These are phyloP conservation scores for Hypomontagnella submonticulosa DNA, from an alignment of 495 filamentous ascomycete genomes.

Conservation along the genomic window DNA sequence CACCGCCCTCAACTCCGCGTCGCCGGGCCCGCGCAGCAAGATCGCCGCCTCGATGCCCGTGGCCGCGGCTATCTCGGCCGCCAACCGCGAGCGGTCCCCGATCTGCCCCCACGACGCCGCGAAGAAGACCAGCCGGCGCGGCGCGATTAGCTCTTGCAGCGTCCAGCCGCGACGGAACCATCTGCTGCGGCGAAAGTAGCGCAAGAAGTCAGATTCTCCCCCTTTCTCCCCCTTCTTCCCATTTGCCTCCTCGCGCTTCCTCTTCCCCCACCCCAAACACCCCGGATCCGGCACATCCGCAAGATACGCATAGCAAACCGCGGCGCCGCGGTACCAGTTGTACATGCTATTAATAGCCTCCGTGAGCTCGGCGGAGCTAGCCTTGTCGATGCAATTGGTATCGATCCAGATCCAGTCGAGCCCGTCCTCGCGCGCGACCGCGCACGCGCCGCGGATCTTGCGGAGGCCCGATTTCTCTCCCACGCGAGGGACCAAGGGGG, in stretches of 20 bases:
- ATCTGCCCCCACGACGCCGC: slow-evolving; percentile 45
- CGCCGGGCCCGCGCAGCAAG: slow-evolving; percentile 16
- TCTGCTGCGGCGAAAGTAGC: slow-evolving; percentile 27
- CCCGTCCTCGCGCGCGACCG: slow-evolving; percentile 33
- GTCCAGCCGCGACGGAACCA: slow-evolving; percentile 58
- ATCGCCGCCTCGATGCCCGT: slow-evolving; percentile 48
- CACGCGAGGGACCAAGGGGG: no score
- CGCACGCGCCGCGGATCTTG: slow-evolving; percentile 45
- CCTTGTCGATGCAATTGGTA: slow-evolving; percentile 49
- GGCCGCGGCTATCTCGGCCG: slow-evolving; percentile 35
- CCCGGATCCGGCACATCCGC: slow-evolving; percentile 29
- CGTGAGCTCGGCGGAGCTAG: slow-evolving; percentile 43
- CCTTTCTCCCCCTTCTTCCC: no score
- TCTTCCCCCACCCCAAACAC: not conserved
- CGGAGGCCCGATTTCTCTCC: slow-evolving; percentile 32
- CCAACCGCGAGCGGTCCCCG: slow-evolving; percentile 44
- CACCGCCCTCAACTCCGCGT: slow-evolving; percentile 23
- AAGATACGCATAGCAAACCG: slow-evolving; percentile 48
- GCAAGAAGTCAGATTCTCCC: not conserved
- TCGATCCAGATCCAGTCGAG: slow-evolving; percentile 49
- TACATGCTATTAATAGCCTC: slow-evolving; percentile 50
- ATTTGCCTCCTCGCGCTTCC: no score
- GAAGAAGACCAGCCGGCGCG: slow-evolving; percentile 48
- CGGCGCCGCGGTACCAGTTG: slow-evolving; percentile 41
- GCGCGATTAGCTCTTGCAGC: slow-evolving; percentile 54